Evolutionary conservation across 1,139 yeast species (phyloP).

Genomic region (Yamadazyma conglobata): DNA sequence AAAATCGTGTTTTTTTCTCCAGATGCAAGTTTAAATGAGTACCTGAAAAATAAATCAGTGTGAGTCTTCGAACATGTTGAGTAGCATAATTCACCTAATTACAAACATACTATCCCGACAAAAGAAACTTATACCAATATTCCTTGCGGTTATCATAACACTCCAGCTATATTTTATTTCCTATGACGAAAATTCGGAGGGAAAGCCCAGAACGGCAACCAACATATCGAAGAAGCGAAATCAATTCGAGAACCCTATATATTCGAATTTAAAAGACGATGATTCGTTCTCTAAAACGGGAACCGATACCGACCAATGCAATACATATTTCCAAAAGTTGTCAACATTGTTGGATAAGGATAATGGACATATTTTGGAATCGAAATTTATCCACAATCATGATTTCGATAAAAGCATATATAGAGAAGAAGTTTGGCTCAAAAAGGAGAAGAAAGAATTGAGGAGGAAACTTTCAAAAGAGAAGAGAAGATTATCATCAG

Average conservation of each 20-base stretch:
- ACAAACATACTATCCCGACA: slow-evolving; percentile 4
- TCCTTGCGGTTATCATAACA: too few relatives aligned
- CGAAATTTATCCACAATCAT: slow-evolving; percentile 17
- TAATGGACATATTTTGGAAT: slow-evolving; percentile 16
- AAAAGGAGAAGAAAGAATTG: slow-evolving; percentile 14
- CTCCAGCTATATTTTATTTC: too few relatives aligned
- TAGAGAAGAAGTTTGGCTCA: slow-evolving; percentile 26
- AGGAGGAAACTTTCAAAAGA: slow-evolving; percentile 14
- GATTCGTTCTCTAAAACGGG: too few relatives aligned
- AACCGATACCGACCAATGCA: too few relatives aligned
- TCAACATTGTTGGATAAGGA: slow-evolving; percentile 8
- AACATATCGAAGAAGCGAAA: too few relatives aligned
- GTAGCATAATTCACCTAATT: neutral
- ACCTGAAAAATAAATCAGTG: too few relatives aligned
- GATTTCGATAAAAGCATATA: slow-evolving; percentile 22
- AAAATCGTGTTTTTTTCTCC: too few relatives aligned
- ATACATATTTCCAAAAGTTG: slow-evolving; percentile 14
- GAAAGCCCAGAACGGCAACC: too few relatives aligned
- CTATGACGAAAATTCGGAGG: too few relatives aligned
- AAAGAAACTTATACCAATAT: slow-evolving; percentile 1
- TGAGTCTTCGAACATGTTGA: neutral
- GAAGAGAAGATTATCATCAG: slow-evolving; percentile 12
- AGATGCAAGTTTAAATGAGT: too few relatives aligned
- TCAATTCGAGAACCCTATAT: too few relatives aligned
- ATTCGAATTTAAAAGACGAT: too few relatives aligned